phyloP scores from a whole-genome alignment of 2,329 filamentous ascomycete species.

The Penicillium crustosum region DNA sequence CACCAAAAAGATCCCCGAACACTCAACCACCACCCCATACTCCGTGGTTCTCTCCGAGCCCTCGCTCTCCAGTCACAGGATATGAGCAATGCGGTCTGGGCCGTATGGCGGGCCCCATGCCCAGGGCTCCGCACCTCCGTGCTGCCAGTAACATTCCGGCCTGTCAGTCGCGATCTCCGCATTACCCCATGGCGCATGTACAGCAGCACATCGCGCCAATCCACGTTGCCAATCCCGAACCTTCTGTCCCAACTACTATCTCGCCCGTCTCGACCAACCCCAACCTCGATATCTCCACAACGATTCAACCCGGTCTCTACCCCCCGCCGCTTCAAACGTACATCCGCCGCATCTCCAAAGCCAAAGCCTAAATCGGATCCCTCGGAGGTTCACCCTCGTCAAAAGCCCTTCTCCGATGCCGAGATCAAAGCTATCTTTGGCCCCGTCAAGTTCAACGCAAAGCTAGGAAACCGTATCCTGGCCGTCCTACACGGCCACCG shows the following conservation, averaged over 20 bases:
- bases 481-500: conserved; percentile 46
- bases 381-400: conserved; percentile 20
- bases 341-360: conserved; percentile 18
- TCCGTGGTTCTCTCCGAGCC: not conserved
- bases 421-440: conserved; percentile 42
- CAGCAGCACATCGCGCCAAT: conserved; percentile 16
- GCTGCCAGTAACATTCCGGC: conserved; percentile 22
- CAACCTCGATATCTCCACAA: not conserved
- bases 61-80: conserved; percentile 25
- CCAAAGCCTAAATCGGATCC: conserved; percentile 8
- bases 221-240: conserved; percentile 7
- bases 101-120: conserved; percentile 45
- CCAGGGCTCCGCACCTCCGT: conserved; percentile 33
- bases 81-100: conserved; percentile 46
- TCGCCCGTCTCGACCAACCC: not conserved
- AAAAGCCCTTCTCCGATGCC: conserved; percentile 32
- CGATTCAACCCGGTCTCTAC: conserved; percentile 3
- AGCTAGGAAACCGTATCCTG: conserved; percentile 40
- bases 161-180: conserved; percentile 24
- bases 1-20: conserved; percentile 19
- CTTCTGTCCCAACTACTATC: not conserved
- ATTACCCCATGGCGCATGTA: conserved; percentile 21
- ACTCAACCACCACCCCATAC: not conserved
- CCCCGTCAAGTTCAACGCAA: conserved; percentile 26
- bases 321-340: conserved; percentile 22